Conservation (phyloP, 2,329 filamentous ascomycete species). For the Mycogone perniciosa region DNA sequence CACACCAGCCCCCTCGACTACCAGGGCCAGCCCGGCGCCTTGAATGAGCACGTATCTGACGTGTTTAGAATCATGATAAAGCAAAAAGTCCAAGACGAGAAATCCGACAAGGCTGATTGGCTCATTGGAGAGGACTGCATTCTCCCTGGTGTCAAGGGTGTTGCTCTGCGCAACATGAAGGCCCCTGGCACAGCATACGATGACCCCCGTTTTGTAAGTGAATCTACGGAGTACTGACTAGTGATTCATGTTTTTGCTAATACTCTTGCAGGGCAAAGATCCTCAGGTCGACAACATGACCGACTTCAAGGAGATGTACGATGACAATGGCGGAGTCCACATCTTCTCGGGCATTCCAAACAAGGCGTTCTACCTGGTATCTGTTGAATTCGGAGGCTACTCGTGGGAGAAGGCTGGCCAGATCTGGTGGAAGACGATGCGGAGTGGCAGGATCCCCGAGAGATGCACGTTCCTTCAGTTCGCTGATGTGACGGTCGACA, state of each 20-base stretch:
- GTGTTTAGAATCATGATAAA: slow-evolving; percentile 53
- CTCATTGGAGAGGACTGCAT: slow-evolving; percentile 49
- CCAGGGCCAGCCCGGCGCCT: slow-evolving; percentile 44
- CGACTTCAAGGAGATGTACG: slow-evolving; percentile 31
- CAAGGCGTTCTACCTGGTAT: slow-evolving; percentile 47
- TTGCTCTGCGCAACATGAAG: slow-evolving; percentile 49
- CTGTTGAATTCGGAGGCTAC: slow-evolving; percentile 43
- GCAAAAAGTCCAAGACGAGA: slow-evolving; percentile 43
- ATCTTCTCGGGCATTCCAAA: slow-evolving; percentile 53
- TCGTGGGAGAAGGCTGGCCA: slow-evolving; percentile 49
- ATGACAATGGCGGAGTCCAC: slow-evolving; percentile 50
- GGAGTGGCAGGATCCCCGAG: slow-evolving; percentile 34
- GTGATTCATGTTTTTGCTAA: background rate
- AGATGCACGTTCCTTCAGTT: slow-evolving; percentile 42
- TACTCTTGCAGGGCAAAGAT: slow-evolving; percentile 39
- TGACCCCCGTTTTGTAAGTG: slow-evolving; percentile 43
- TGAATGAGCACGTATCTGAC: slow-evolving; percentile 53
- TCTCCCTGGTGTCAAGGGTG: slow-evolving; percentile 43
- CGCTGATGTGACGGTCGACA: slow-evolving; percentile 41
- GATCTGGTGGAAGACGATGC: slow-evolving; percentile 47
- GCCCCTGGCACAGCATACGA: slow-evolving; percentile 46
- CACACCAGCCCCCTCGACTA: slow-evolving; percentile 46
- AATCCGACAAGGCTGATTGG: slow-evolving; percentile 44
- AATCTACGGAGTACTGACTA: background rate
- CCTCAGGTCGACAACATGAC: slow-evolving; percentile 45